Evolutionary conservation across 2,329 filamentous ascomycete species (phyloP), one percentile per base, ranked within the genome.

Genomic region (Magnaporthiopsis rhizophila): DNA sequence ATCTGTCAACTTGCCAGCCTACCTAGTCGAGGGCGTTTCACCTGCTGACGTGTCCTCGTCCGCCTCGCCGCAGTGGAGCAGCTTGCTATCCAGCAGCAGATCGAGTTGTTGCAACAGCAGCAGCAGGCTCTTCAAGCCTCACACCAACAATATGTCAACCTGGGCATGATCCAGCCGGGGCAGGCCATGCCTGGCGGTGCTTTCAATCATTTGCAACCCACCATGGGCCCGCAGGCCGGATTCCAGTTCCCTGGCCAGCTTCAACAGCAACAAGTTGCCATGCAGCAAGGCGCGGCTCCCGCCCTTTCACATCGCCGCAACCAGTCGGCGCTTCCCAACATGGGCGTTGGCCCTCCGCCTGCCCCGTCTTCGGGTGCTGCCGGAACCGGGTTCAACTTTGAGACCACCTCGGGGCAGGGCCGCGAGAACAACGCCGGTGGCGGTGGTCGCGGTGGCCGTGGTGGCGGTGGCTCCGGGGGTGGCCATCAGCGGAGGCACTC

Each of bases 91-190:
- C 93, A 97, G 80, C 94, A 97, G 81, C 94, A 98, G 80, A 97
- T 98, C 74, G 94, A 98, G 79, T 85, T 96, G 74, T 84, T 98
- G 73, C 94, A 98, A 81, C 92, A 97, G 77, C 95, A 98, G 77
- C 95, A 98, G 76, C 93, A 98, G 78, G 93, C 97, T 76, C 96
- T 98, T 74, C 91, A 96, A 79, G 92, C 92, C 71, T 95, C 92
- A 68, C 92, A 97, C 74, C 93, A 97, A 79, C 94, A 98, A 79
- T 97, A 97, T 81, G 89, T 97, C 72, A 97, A 95, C 77, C 93
- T 97, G 90, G 92, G 92, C 76, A 92, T 98, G 85, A 88, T 98
- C 72, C 89, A 90, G 70, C 89, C 91, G 63, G 89, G 90, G 72
- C 94, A 97, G 79, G 70, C 76, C 68, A 82, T 97, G 66, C 86